Percentiles rank a stretch among this genome's conserved stretches.
These are phyloP conservation scores for Didymella keratinophila DNA, from an alignment of 2,329 filamentous ascomycete genomes.

Conservation along the genomic window DNA sequence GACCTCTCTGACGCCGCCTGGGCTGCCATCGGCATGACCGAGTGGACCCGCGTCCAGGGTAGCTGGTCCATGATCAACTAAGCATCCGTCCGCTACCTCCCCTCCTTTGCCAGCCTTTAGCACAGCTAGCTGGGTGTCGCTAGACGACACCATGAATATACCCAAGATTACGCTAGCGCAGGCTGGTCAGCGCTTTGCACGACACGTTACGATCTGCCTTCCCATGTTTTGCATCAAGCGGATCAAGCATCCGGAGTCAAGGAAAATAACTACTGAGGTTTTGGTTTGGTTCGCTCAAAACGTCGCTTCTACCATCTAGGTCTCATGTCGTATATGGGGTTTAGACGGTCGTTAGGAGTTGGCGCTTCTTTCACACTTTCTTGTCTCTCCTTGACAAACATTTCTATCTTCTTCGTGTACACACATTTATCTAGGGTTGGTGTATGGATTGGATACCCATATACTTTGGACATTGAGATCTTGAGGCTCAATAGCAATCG, in stretches of 20 bases:
- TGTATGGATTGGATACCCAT: constrained; percentile 31
- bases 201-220: constrained; percentile 43
- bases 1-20: constrained; percentile 45
- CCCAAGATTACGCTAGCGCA: constrained; percentile 49
- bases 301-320: constrained; percentile 20
- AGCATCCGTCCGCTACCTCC: constrained; percentile 24
- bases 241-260: constrained; percentile 34
- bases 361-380: constrained; percentile 28
- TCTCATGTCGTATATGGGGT: constrained; percentile 36
- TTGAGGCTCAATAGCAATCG: constrained; percentile 22
- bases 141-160: constrained; percentile 35
- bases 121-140: constrained; percentile 28
- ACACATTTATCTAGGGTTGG: constrained; percentile 25
- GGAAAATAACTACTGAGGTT: constrained; percentile 27
- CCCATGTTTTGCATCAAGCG: constrained; percentile 34
- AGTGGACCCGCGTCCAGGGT: constrained; percentile 37
- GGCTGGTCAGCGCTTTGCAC: constrained; percentile 53
- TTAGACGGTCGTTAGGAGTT: constrained; percentile 17
- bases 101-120: constrained; percentile 31
- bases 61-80: constrained; percentile 37
- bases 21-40: constrained; percentile 34
- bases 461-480: constrained; percentile 24
- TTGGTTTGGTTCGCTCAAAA: constrained; percentile 25
- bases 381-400: constrained; percentile 40
- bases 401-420: constrained; percentile 36